A percentile compares a stretch with the other conserved stretches of the same genome.
These are phyloP conservation scores for Trichopus zeylanicus DNA, from an alignment of 116 monocot genomes.

Conservation along the genomic window DNA sequence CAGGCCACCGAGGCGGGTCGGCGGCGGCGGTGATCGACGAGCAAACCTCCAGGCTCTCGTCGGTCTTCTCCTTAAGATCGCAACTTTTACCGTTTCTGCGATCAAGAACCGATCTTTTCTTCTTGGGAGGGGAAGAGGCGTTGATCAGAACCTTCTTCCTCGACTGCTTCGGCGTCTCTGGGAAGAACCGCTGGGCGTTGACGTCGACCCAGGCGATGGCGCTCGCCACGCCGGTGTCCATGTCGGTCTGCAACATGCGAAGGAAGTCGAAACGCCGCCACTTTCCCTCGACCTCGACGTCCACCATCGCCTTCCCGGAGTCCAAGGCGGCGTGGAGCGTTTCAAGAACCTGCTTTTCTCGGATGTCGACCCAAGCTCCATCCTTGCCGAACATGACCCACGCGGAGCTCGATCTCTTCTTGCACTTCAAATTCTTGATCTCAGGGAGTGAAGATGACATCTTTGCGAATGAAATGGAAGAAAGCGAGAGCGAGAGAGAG, in stretches of 20 bases:
- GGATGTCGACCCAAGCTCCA: slow-evolving; percentile 39
- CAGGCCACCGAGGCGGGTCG: slow-evolving; percentile 15
- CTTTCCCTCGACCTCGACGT: slow-evolving; percentile 13
- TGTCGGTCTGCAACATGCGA: slow-evolving; percentile 34
- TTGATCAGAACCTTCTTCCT: neutral
- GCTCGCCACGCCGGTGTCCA: slow-evolving; percentile 12
- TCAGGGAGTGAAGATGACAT: no score
- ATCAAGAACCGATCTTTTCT: neutral
- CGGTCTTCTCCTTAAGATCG: slow-evolving; percentile 18
- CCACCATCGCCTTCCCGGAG: slow-evolving; percentile 15
- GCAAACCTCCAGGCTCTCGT: slow-evolving; percentile 16
- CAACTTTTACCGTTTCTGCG: neutral
- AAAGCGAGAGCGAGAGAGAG: no score
- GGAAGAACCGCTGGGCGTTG: slow-evolving; percentile 51
- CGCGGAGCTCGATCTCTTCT: slow-evolving; percentile 29
- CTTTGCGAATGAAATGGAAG: no score
- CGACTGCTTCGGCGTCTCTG: slow-evolving; percentile 5
- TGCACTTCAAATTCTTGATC: no score
- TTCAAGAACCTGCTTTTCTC: slow-evolving; percentile 17
- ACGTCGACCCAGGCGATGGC: slow-evolving; percentile 68
- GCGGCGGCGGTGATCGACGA: neutral
- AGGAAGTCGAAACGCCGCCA: slow-evolving; percentile 50
- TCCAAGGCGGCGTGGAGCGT: slow-evolving; percentile 30
- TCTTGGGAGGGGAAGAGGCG: neutral
- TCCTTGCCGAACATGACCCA: slow-evolving; percentile 30